These are phyloP conservation scores for Rosa chinensis DNA, from an alignment of 306 rosid genomes.

Conservation along the genomic window DNA sequence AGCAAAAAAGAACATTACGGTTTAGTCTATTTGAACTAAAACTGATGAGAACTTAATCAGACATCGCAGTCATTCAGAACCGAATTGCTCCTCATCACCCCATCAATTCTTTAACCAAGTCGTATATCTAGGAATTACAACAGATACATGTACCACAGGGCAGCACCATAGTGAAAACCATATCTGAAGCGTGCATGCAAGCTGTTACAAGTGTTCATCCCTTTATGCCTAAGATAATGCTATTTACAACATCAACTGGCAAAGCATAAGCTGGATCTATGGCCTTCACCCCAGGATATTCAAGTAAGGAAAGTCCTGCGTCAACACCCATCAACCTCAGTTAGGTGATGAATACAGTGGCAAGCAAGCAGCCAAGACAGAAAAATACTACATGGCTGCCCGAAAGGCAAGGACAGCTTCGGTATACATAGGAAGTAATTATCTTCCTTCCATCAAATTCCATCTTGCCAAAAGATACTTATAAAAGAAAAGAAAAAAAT, in stretches of 20 bases:
- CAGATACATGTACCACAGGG: too few relatives aligned
- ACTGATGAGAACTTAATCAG: neutral
- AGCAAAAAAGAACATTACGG: neutral
- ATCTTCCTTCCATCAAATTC: neutral
- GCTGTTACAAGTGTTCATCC: neutral
- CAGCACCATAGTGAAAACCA: neutral
- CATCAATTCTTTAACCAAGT: neutral
- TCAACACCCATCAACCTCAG: slow-evolving; percentile 16
- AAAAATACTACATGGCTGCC: neutral
- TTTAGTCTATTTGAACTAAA: neutral
- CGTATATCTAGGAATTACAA: neutral
- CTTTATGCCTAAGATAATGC: slow-evolving; percentile 43
- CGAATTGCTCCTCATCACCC: neutral
- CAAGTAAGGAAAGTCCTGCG: slow-evolving; percentile 91
- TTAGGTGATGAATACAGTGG: neutral
- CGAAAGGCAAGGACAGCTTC: neutral
- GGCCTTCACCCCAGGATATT: slow-evolving; percentile 81
- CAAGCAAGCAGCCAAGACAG: neutral
- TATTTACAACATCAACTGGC: slow-evolving; percentile 76
- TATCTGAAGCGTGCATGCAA: neutral
- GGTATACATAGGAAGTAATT: neutral
- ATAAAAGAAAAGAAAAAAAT: neutral
- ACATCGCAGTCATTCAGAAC: neutral
- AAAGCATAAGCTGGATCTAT: slow-evolving; percentile 83
- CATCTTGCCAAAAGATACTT: neutral